Evolutionary conservation across 371 early-diverging fungal species (phyloP).

Genomic region (Caulochytrium protostelioides): DNA sequence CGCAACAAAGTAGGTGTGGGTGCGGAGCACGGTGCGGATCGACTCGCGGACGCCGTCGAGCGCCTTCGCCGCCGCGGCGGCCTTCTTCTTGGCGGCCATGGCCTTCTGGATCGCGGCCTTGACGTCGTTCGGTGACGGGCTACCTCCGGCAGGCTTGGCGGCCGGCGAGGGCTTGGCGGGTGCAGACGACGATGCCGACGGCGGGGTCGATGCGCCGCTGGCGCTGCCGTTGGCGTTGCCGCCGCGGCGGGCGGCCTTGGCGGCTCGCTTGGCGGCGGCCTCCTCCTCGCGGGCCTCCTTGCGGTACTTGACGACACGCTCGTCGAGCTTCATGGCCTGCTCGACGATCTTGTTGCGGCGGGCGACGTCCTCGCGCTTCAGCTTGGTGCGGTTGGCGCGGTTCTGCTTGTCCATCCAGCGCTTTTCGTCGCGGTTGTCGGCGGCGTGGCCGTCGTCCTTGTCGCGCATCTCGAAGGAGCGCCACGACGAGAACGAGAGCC

Average conservation of each 20-base stretch:
- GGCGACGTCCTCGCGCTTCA: constrained; percentile 90
- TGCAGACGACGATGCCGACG: neutral
- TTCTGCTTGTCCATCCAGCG: constrained; percentile 86
- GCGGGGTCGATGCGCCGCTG: neutral
- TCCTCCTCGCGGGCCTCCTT: constrained; percentile 75
- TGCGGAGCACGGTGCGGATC: neutral
- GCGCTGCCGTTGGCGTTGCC: constrained; percentile 6
- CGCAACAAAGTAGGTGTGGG: neutral
- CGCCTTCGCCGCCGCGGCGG: constrained; percentile 16
- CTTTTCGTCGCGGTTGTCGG: constrained; percentile 87
- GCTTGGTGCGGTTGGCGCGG: constrained; percentile 68
- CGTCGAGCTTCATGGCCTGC: constrained; percentile 58
- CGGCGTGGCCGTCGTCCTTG: constrained; percentile 78
- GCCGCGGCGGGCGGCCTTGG: constrained; percentile 5
- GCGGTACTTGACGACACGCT: constrained; percentile 71
- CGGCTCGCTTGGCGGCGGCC: constrained; percentile 13
- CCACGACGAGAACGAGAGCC: constrained; percentile 81
- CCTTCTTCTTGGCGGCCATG: constrained; percentile 7
- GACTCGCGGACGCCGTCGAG: neutral
- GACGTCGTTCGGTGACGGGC: too few species aligned
- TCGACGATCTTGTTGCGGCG: constrained; percentile 71
- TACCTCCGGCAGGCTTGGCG: constrained; percentile 8
- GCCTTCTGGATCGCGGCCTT: too few species aligned
- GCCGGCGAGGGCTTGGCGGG: neutral
- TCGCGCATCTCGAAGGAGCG: constrained; percentile 92